These are phyloP conservation scores for Heritiera littoralis DNA, from an alignment of 345 rosid genomes.

Conservation along the genomic window DNA sequence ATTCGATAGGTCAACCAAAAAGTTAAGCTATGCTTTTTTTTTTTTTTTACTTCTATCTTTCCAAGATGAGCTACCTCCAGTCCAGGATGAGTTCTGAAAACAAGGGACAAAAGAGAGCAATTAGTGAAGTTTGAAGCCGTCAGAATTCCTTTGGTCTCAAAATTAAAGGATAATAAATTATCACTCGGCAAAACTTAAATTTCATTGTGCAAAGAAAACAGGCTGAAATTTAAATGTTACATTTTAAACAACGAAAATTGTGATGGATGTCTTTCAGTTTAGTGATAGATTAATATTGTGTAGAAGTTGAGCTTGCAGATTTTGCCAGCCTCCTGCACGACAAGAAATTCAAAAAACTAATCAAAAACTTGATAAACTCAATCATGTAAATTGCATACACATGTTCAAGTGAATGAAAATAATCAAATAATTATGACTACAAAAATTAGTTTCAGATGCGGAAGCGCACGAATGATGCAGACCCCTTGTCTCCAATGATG, in stretches of 20 bases:
- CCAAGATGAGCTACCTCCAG: not conserved
- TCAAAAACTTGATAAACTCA: not conserved
- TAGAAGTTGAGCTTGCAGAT: not conserved
- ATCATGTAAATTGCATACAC: not conserved
- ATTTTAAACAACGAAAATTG: not conserved
- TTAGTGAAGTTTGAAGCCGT: not conserved
- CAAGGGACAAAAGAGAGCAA: not conserved
- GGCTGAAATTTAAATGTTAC: not conserved
- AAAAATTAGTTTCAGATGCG: not conserved
- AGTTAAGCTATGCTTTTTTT: not conserved
- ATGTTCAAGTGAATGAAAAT: not conserved
- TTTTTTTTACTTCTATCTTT: not conserved
- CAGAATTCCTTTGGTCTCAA: not conserved
- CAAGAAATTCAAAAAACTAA: not conserved
- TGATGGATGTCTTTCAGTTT: not conserved
- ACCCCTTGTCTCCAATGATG: not conserved
- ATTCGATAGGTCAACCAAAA: not conserved
- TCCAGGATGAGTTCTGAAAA: not conserved
- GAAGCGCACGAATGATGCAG: not conserved
- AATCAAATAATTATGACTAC: not conserved
- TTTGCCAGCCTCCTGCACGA: not conserved
- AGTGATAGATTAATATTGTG: not conserved
- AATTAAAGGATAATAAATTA: not conserved
- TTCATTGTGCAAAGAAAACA: constrained; percentile 2
- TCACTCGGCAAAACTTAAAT: not conserved